Evolutionary conservation across 352 stramenopile genomes (phyloP).

Genomic region (Phytophthora ramorum): DNA sequence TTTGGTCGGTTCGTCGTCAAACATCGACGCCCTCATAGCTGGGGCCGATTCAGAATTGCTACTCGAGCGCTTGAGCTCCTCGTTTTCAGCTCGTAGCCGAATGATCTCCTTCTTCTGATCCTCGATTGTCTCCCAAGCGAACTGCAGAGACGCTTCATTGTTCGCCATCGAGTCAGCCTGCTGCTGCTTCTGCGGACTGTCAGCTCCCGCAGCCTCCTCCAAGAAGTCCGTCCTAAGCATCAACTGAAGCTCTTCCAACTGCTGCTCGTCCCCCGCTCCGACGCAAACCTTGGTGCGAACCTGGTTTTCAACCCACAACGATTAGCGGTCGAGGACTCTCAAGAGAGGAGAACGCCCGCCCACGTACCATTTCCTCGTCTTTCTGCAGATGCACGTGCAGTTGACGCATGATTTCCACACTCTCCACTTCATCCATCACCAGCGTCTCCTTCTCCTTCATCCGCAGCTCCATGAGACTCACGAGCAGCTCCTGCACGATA

Average conservation of each 20-base stretch:
- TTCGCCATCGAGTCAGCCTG: constrained; percentile 37
- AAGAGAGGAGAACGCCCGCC: not conserved
- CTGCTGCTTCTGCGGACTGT: constrained; percentile 39
- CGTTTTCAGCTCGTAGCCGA: constrained; percentile 61
- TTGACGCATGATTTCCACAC: constrained; percentile 58
- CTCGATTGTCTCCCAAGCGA: constrained; percentile 79
- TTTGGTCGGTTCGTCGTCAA: constrained; percentile 42
- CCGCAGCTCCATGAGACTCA: constrained; percentile 58
- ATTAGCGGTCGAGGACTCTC: not conserved
- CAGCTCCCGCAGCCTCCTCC: constrained; percentile 42
- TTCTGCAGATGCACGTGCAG: constrained; percentile 53
- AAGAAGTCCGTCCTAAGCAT: constrained; percentile 63
- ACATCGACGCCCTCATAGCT: constrained; percentile 19
- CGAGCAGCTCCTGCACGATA: constrained; percentile 72
- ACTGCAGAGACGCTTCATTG: constrained; percentile 74
- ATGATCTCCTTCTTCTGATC: constrained; percentile 77
- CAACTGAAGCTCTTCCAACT: constrained; percentile 59
- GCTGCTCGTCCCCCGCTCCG: constrained; percentile 56
- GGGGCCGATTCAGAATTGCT: constrained; percentile 5
- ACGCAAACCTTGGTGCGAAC: constrained; percentile 50
- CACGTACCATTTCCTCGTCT: constrained; percentile 51
- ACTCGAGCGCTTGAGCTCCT: constrained; percentile 39
- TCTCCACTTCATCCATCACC: constrained; percentile 68
- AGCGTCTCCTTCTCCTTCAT: constrained; percentile 62
- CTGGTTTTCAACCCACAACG: constrained; percentile 27